Percentiles rank a stretch among this genome's conserved stretches.
Conservation (phyloP, 1,284 basidiomycete species). For the Heliocybe sulcata region DNA sequence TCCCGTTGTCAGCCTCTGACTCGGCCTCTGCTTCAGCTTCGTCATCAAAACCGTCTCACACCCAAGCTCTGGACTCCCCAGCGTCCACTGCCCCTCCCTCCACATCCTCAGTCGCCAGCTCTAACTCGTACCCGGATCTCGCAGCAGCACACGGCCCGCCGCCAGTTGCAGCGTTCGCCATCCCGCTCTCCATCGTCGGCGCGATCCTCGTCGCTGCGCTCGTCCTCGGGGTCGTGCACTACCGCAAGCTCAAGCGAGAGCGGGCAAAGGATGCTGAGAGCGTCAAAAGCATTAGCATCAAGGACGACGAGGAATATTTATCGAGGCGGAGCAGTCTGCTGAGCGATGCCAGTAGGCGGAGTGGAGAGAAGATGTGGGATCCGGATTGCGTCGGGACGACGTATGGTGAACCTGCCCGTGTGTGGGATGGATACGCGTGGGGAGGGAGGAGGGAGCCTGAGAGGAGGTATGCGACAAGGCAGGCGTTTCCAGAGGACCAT, state of each 20-base stretch:
- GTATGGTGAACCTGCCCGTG: background rate
- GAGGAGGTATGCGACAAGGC: background rate
- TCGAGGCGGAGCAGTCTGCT: background rate
- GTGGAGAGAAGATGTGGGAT: background rate
- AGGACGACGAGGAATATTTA: background rate
- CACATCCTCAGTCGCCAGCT: slow-evolving; percentile 4
- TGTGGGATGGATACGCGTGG: background rate
- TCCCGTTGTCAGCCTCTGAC: background rate
- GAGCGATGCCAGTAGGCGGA: background rate
- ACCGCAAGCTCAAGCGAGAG: slow-evolving; percentile 18
- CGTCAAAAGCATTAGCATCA: background rate
- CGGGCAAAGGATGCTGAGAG: slow-evolving; percentile 12
- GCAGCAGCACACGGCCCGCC: slow-evolving; percentile 23
- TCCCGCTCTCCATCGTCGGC: slow-evolving; percentile 36
- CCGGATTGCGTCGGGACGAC: background rate
- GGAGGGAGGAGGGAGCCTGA: background rate
- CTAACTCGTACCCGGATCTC: slow-evolving; percentile 14
- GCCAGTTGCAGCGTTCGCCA: slow-evolving; percentile 33
- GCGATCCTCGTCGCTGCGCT: slow-evolving; percentile 30
- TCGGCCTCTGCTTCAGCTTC: background rate
- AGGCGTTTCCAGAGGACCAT: background rate
- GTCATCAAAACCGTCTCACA: background rate
- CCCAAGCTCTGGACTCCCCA: background rate
- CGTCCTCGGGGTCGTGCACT: slow-evolving; percentile 20
- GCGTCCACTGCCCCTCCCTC: slow-evolving; percentile 4